Evolutionary conservation across 495 filamentous ascomycete species (phyloP).

Genomic region (Aspergillus leporis): DNA sequence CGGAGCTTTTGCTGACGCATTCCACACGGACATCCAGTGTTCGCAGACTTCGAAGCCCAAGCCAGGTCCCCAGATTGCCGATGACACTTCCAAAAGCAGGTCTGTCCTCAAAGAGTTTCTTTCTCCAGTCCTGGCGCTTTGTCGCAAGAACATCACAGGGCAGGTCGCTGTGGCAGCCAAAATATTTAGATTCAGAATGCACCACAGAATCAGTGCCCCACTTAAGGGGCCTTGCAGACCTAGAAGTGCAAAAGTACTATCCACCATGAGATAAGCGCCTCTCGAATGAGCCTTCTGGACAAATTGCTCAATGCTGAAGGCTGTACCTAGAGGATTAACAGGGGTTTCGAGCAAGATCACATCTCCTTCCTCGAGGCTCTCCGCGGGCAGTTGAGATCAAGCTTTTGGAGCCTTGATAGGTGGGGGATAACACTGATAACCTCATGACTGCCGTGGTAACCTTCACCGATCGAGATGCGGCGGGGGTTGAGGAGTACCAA

Average conservation of each 20-base stretch:
- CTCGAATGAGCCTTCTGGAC: conserved; percentile 62
- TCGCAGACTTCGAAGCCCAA: conserved; percentile 74
- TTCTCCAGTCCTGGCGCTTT: conserved; percentile 49
- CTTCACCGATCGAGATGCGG: conserved; percentile 68
- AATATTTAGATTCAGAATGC: conserved; percentile 86
- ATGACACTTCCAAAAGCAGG: conserved; percentile 69
- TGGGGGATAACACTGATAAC: conserved; percentile 63
- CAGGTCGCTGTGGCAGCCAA: conserved; percentile 86
- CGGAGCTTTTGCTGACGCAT: conserved; percentile 64
- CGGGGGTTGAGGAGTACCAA: conserved; percentile 70
- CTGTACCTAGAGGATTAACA: conserved; percentile 76
- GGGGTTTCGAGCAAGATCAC: conserved; percentile 84
- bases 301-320: conserved; percentile 61
- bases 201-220: conserved; percentile 77
- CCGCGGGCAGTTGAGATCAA: conserved; percentile 55
- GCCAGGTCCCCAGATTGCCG: conserved; percentile 82
- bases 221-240: conserved; percentile 76
- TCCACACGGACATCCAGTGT: conserved; percentile 75
- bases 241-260: conserved; percentile 84
- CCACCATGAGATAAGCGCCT: conserved; percentile 71
- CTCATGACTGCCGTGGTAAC: conserved; percentile 86
- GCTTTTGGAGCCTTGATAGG: conserved; percentile 61
- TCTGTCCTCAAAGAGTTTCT: conserved; percentile 58
- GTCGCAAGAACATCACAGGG: conserved; percentile 75
- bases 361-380: conserved; percentile 63